A percentile compares a stretch with the other conserved stretches of the same genome.
Conservation (phyloP, 2,329 filamentous ascomycete genomes). For the Fusarium sp. region DNA sequence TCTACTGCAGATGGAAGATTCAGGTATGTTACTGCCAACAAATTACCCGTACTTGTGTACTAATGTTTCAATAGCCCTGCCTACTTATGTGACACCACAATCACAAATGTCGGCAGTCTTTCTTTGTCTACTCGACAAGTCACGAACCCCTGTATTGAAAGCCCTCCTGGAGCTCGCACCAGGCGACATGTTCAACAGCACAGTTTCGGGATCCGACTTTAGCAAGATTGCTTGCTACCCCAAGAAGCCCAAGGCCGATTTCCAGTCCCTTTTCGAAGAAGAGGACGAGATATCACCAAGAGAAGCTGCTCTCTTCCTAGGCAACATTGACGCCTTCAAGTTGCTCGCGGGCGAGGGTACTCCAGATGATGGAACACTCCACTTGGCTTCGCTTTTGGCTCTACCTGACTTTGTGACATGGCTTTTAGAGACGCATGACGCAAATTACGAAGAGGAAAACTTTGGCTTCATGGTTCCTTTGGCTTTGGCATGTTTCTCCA, state of each 20-base stretch:
- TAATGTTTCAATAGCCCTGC: neutral
- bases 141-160: neutral
- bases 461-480: constrained; percentile 24
- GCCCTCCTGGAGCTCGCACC: neutral
- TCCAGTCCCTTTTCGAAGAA: constrained; percentile 15
- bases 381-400: constrained; percentile 15
- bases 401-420: constrained; percentile 6
- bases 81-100: neutral
- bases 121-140: constrained; percentile 3
- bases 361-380: constrained; percentile 7
- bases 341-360: neutral
- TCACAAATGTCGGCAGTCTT: constrained; percentile 9
- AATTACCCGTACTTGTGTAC: accelerated
- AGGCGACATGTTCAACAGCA: neutral
- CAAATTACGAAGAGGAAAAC: constrained; percentile 19
- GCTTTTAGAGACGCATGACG: constrained; percentile 11
- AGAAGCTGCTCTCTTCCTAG: constrained; percentile 13
- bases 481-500: constrained; percentile 7
- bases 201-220: constrained; percentile 18
- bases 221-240: constrained; percentile 2
- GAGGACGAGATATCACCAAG: constrained; percentile 14
- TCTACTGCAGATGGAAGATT: neutral
- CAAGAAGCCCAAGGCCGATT: constrained; percentile 7
- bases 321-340: constrained; percentile 12
- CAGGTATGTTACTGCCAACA: neutral